Conservation (phyloP, 176 grass and related monocot genomes). For the Triticum urartu region DNA sequence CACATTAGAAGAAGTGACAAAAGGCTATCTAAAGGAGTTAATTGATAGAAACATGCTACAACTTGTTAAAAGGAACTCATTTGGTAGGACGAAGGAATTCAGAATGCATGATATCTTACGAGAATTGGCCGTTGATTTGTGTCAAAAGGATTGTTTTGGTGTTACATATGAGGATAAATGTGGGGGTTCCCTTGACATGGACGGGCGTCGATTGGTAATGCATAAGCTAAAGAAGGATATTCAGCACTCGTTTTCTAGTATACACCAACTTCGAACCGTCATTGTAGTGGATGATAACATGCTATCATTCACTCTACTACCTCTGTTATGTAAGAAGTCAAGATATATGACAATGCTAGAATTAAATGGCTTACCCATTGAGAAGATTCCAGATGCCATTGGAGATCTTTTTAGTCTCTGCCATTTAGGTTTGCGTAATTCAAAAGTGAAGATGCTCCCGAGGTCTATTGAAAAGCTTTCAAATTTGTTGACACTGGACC, state of each 20-base stretch:
- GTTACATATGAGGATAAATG: neutral
- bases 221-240: neutral
- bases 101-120: neutral
- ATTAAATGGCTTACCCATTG: neutral
- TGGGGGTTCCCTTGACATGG: neutral
- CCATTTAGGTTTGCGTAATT: neutral
- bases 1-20: neutral
- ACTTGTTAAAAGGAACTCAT: neutral
- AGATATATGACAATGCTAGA: neutral
- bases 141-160: neutral
- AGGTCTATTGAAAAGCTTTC: neutral
- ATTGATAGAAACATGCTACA: neutral
- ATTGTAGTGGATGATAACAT: neutral
- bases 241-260: neutral
- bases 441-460: neutral
- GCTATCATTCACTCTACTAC: neutral
- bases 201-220: neutral
- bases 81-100: neutral
- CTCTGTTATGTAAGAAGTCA: neutral
- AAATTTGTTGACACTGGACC: too few species aligned
- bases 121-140: neutral
- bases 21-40: neutral
- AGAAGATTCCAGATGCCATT: neutral
- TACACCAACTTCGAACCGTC: neutral
- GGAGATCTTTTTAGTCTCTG: neutral